Evolutionary conservation across 805 yeast species (phyloP).

Genomic region (Candida silvicultrix): DNA sequence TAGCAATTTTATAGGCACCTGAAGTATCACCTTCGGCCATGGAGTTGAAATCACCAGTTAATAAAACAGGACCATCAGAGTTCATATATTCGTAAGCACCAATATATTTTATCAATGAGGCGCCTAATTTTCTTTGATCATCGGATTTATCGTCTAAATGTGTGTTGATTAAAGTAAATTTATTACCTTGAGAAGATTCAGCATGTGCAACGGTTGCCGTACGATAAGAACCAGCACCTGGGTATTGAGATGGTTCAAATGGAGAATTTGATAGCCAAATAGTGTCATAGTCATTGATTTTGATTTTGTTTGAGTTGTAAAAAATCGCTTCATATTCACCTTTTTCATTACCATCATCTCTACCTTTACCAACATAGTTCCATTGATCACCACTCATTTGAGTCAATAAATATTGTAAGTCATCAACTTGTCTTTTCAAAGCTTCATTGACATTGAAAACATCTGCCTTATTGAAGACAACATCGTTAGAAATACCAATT

Average conservation of each 20-base stretch:
- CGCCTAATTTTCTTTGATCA: slow-evolving; percentile 29
- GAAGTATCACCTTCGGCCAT: slow-evolving; percentile 19
- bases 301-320: slow-evolving; percentile 26
- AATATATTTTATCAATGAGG: slow-evolving; percentile 26
- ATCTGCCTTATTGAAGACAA: slow-evolving; percentile 27
- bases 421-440: slow-evolving; percentile 30
- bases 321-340: slow-evolving; percentile 40
- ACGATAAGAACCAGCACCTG: slow-evolving; percentile 35
- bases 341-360: slow-evolving; percentile 34
- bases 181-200: slow-evolving; percentile 7
- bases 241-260: slow-evolving; percentile 30
- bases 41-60: slow-evolving; percentile 43
- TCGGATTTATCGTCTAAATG: slow-evolving; percentile 37
- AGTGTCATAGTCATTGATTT: slow-evolving; percentile 28
- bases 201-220: slow-evolving; percentile 33
- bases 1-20: slow-evolving; percentile 25
- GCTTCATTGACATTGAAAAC: slow-evolving; percentile 34
- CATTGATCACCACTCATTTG: slow-evolving; percentile 10
- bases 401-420: slow-evolving; percentile 24
- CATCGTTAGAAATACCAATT: slow-evolving; percentile 28
- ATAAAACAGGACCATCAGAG: slow-evolving; percentile 29
- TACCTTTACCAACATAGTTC: slow-evolving; percentile 37
- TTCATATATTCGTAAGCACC: slow-evolving; percentile 31
- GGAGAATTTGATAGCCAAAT: slow-evolving; percentile 39
- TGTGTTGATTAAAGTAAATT: slow-evolving; percentile 31